phyloP scores from a whole-genome alignment of 495 filamentous ascomycete genomes.

The Penicillium turbatum region DNA sequence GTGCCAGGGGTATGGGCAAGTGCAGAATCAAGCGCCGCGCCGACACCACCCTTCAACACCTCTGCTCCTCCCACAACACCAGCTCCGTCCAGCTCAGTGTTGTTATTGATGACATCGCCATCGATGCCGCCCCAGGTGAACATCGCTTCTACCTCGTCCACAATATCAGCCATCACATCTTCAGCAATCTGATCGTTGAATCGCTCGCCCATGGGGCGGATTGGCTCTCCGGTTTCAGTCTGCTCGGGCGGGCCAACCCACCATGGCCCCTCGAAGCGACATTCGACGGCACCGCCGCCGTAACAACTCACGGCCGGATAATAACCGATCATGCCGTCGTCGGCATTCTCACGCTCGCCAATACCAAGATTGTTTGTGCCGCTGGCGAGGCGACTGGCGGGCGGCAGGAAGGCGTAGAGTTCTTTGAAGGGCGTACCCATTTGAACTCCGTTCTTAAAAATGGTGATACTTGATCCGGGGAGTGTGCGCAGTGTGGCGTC shows the following conservation, averaged over 20 bases:
- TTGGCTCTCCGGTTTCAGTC: slow-evolving; percentile 30
- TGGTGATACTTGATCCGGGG: slow-evolving; percentile 76
- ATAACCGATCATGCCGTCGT: slow-evolving; percentile 93
- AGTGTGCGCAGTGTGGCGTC: slow-evolving; percentile 72
- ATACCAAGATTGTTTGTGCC: slow-evolving; percentile 61
- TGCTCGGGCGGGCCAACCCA: slow-evolving; percentile 70
- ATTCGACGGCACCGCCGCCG: slow-evolving; percentile 81
- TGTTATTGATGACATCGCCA: slow-evolving; percentile 35
- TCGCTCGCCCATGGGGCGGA: slow-evolving; percentile 67
- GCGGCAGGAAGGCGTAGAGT: slow-evolving; percentile 86
- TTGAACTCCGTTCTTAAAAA: slow-evolving; percentile 86
- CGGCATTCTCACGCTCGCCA: slow-evolving; percentile 73
- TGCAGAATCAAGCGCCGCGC: slow-evolving; percentile 33
- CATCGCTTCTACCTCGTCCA: slow-evolving; percentile 79
- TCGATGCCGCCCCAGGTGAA: slow-evolving; percentile 44
- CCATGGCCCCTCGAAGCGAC: slow-evolving; percentile 87
- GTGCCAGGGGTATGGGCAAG: slow-evolving; percentile 16
- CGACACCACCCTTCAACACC: slow-evolving; percentile 35
- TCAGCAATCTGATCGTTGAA: slow-evolving; percentile 95
- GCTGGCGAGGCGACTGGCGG: slow-evolving; percentile 64
- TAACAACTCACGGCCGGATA: slow-evolving; percentile 93
- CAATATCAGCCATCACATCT: slow-evolving; percentile 84
- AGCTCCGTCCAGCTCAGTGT: slow-evolving; percentile 25
- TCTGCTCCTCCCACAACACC: slow-evolving; percentile 37
- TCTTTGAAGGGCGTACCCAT: slow-evolving; percentile 87